Conservation (phyloP, 2,329 filamentous ascomycete genomes). For the Torrubiella hemipterigena region DNA sequence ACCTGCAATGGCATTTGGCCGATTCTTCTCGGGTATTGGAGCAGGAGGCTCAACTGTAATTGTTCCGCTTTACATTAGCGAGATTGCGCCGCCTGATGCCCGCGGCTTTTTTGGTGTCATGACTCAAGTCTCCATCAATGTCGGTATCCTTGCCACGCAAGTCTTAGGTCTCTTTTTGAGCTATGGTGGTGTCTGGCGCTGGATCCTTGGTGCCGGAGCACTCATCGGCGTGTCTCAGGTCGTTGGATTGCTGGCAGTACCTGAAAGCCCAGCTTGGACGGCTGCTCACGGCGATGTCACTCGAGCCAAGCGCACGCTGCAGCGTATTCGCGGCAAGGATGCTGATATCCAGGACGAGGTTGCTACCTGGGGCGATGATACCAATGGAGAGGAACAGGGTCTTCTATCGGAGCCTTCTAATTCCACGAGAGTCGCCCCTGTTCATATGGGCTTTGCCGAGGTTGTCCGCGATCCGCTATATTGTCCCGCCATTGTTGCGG, state of each 20-base stretch:
- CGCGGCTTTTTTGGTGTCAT: conserved; percentile 72
- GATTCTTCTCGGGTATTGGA: conserved; percentile 70
- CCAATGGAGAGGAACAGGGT: conserved; percentile 51
- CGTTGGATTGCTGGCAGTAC: conserved; percentile 60
- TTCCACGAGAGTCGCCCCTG: conserved; percentile 8
- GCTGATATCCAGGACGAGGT: conserved; percentile 65
- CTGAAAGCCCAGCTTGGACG: conserved; percentile 83
- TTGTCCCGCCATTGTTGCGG: conserved; percentile 65
- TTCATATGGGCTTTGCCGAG: conserved; percentile 47
- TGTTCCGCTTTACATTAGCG: conserved; percentile 87
- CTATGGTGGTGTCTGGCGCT: conserved; percentile 66
- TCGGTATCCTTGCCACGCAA: conserved; percentile 78
- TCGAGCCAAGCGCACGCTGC: conserved; percentile 55
- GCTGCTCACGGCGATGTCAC: conserved; percentile 52
- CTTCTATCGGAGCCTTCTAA: conserved; percentile 35
- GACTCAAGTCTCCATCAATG: conserved; percentile 88
- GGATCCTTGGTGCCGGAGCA: conserved; percentile 66
- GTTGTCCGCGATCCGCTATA: conserved; percentile 58
- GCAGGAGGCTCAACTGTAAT: conserved; percentile 86
- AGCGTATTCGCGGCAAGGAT: conserved; percentile 60
- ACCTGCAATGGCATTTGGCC: conserved; percentile 55
- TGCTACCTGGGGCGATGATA: conserved; percentile 38
- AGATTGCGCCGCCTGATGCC: conserved; percentile 65
- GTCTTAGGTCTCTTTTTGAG: conserved; percentile 80
- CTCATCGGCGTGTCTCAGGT: conserved; percentile 56